Conservation (phyloP, 768 basidiomycete genomes). For the Suillus sp. region DNA sequence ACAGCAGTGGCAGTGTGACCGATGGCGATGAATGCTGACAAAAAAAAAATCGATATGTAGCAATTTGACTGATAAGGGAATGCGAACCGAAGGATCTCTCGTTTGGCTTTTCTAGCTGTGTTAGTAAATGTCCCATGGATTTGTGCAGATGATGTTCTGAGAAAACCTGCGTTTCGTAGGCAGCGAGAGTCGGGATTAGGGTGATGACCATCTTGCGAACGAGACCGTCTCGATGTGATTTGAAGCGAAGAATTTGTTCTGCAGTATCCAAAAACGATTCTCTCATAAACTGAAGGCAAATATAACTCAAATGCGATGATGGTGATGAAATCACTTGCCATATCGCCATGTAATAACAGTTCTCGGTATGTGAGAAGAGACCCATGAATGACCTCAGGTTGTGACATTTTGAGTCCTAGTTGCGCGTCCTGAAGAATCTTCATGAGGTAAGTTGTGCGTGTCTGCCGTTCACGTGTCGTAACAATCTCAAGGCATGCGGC, state of each 20-base stretch:
- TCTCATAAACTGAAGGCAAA: conserved; percentile 72
- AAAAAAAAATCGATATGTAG: conserved; percentile 17
- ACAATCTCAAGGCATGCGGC: conserved; percentile 92
- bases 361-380: conserved; percentile 91
- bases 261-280: conserved; percentile 85
- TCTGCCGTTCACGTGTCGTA: conserved; percentile 67
- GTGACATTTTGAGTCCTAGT: conserved; percentile 72
- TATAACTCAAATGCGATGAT: background rate
- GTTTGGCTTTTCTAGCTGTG: conserved; percentile 83
- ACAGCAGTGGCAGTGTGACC: conserved; percentile 93
- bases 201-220: conserved; percentile 95
- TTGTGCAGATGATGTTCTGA: conserved; percentile 89
- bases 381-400: conserved; percentile 91
- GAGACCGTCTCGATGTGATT: conserved; percentile 81
- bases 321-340: conserved; percentile 55
- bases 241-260: conserved; percentile 88
- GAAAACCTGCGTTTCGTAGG: conserved; percentile 93
- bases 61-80: background rate
- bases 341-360: conserved; percentile 88
- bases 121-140: conserved; percentile 89
- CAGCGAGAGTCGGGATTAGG: conserved; percentile 91
- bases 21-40: conserved; percentile 89
- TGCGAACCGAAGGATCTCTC: conserved; percentile 84
- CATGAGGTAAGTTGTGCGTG: conserved; percentile 63
- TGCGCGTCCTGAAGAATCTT: conserved; percentile 92